Evolutionary conservation across 176 grass and related monocot species (phyloP), one percentile per base, ranked within the genome.

Genomic region (Oropetium thomaeum): DNA sequence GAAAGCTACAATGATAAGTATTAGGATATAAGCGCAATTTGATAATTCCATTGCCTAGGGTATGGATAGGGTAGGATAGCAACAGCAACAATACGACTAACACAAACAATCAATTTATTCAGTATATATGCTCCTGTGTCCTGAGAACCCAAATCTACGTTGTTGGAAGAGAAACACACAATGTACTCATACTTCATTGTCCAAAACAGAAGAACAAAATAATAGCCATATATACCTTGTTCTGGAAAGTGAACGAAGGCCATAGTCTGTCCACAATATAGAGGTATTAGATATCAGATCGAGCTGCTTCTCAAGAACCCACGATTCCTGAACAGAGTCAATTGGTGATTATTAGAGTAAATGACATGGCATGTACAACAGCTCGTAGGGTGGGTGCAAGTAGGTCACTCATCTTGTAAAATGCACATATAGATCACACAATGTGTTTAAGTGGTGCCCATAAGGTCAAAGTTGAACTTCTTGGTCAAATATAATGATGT

Each of bases 201-300:
- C n/a, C 30, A 32, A 35, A 70, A 8, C 15, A 32, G 19, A 76
- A 80, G 31, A 82, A 64, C n/a, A n/a, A 61, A 69, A 28, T 32
- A 60, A 30, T 69, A 53, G 34, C 10, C 13, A 49, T 62, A 19
- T 83, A 37, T 83, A 98, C 95, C 95, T 98, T 71, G 58, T 87
- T 84, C 79, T 89, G 52, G 95, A 98, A 84, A 98, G 88, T 35
- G 95, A 98, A 63, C 91, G 81, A 40, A 98, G 81, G 10, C 95
- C 95, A 73, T 92, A 98, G 76, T 98, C 86, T 39, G 95, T 98
- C 95, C 95, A 98, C 61, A 98, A 60, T 65, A 87, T 86, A 28
- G 95, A 98, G 53, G 58, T 85, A 61, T 94, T 91, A 72, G 88
- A 98, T 81, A 98, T 86, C 41, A 94, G 81, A 81, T 91, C 78